Evolutionary conservation across 108 stramenopile species (phyloP).

Genomic region (Nannochloropsis gaditana): DNA sequence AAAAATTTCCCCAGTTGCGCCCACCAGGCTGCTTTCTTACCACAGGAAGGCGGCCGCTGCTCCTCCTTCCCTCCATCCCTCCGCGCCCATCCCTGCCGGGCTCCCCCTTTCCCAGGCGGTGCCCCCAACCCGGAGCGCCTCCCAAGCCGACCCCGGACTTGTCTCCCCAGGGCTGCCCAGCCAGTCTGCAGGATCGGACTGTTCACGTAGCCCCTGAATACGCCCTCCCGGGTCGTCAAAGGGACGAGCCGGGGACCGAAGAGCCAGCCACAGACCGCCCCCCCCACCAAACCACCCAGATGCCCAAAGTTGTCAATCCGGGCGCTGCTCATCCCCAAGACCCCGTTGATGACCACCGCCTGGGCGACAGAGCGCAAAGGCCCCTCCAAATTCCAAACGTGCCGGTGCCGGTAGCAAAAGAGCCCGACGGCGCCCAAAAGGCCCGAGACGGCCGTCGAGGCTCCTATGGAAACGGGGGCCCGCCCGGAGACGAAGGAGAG

Average conservation of each 20-base stretch:
- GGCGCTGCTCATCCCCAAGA: neutral
- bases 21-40: conserved; percentile 14
- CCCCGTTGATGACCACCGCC: neutral
- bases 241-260: neutral
- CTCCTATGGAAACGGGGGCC: neutral
- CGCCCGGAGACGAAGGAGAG: neutral
- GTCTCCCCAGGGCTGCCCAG: neutral
- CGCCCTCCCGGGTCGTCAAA: neutral
- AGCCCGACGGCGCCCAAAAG: neutral
- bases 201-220: neutral
- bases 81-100: neutral
- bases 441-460: neutral
- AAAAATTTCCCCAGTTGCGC: neutral
- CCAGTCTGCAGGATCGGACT: neutral
- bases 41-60: neutral
- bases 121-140: neutral
- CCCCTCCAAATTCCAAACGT: neutral
- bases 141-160: neutral
- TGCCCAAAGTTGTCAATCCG: neutral
- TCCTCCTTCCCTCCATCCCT: neutral
- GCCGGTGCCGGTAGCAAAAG: neutral
- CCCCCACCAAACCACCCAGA: neutral
- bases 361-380: neutral
- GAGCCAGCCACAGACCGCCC: neutral
- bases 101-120: neutral